Evolutionary conservation across 2,329 filamentous ascomycete genomes (phyloP), one percentile per base, ranked within the genome.

Genomic region (Lojkania enalia): DNA sequence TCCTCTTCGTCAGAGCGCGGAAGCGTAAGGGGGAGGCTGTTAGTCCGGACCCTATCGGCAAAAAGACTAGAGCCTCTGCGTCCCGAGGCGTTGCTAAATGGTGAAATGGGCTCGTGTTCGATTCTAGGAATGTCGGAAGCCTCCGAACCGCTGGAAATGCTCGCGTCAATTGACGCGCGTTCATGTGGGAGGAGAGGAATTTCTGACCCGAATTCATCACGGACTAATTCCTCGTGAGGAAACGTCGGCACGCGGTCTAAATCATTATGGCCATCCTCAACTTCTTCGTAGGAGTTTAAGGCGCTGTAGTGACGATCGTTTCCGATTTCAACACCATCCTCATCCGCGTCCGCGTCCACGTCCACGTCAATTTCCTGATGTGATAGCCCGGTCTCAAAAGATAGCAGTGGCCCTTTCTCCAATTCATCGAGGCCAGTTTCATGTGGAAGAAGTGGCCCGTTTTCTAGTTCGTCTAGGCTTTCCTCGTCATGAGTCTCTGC

Each of bases 1-100:
- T 67, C 65, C 16, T 64, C 58, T 7, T 52, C 61, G 30, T 65
- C 63, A 3, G 62, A 58, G n/a, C 31, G 42, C 2, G 63, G 60
- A 30, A 67, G 30, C 33, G 52, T 56, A 43, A 64, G 53, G 2
- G 64, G 63, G 11, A 66, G 55, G 20, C 55, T 58, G 19, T 55
- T 56, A 4, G 54, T 57, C 6, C 52, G 47, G 13, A 54, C 39
- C 37, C 52, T 54, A 35, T 21, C 21, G 4, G 18, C 30, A 20
- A 35, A 31, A 48, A 14, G 30, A 33, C 7, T 16, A 9, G 7
- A 16, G 30, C 7, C 30, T 16, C 7, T 16, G 9, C 14, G n/a
- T n/a, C n/a, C n/a, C n/a, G n/a, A n/a, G n/a, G 14, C 32, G 13
- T 14, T 27, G 13, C n/a, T n/a, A n/a, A n/a, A n/a, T n/a, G n/a